Conservation (phyloP, 129 eudicot species). For the Pseudognaphalium luteoalbum region DNA sequence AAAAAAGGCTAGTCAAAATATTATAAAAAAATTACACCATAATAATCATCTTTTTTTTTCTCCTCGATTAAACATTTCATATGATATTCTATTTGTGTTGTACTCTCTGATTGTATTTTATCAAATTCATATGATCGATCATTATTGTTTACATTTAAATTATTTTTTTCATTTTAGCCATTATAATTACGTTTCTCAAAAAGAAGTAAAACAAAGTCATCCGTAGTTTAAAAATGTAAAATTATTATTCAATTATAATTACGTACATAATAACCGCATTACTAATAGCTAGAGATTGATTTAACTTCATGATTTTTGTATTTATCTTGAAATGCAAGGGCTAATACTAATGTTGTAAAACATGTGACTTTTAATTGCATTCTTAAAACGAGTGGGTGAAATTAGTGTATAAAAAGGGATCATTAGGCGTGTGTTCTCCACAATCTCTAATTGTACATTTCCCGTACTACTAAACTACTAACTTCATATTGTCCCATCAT, state of each 20-base stretch:
- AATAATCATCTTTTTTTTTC: too few relatives aligned
- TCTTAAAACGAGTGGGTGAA: background rate
- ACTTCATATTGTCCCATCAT: constrained; percentile 3
- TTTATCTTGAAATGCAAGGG: too few relatives aligned
- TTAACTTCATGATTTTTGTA: background rate
- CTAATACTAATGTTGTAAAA: background rate
- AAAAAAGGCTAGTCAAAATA: too few relatives aligned
- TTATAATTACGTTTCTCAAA: background rate
- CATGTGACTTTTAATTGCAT: background rate
- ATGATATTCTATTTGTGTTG: too few relatives aligned
- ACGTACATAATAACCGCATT: background rate
- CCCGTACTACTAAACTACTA: constrained; percentile 2
- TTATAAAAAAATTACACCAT: too few relatives aligned
- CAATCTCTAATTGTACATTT: constrained; percentile 9
- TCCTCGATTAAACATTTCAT: too few relatives aligned
- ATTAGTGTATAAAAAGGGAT: constrained; percentile 32
- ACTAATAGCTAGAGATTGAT: background rate
- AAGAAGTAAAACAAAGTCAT: background rate
- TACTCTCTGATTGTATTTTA: too few relatives aligned
- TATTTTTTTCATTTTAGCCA: too few relatives aligned
- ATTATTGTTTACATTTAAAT: too few relatives aligned
- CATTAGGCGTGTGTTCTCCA: constrained; percentile 38
- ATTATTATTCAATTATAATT: background rate
- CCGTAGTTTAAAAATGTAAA: background rate
- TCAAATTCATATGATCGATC: too few relatives aligned